Base-by-base conservation (phyloP, 306 rosid species). In the Echinosophora koreensis region DNA sequence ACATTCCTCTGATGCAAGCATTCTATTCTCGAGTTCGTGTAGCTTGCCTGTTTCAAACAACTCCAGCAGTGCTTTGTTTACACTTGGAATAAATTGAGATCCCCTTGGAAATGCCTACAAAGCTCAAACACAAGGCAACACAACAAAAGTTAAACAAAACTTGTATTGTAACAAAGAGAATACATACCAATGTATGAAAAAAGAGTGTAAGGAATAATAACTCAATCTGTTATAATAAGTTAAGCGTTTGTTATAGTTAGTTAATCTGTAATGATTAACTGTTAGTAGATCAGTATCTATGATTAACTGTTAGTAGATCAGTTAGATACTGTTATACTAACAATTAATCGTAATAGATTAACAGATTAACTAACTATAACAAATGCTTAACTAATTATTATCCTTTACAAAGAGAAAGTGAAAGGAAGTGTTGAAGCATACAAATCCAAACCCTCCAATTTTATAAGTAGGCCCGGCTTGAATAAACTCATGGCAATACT, bases 361-460 rank as follows among this genome's bases (percentile, higher is more conserved):
- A n/a, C n/a, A n/a, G n/a, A n/a, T n/a, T n/a, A n/a, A n/a, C n/a
- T n/a, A n/a, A n/a, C n/a, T n/a, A n/a, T n/a, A n/a, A n/a, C n/a
- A n/a, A n/a, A n/a, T n/a, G n/a, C n/a, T n/a, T n/a, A n/a, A n/a
- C n/a, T n/a, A n/a, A n/a, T n/a, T n/a, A n/a, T n/a, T n/a, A n/a
- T n/a, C n/a, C n/a, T n/a, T n/a, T n/a, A n/a, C n/a, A n/a, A n/a
- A 79, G 8, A 12, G 32, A 38, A 51, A 58, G 17, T 2, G 9
- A 3, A 32, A 63, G 30, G 38, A 49, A 41, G 54, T 41, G 44
- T 47, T 50, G 59, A 55, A 69, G 57, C 70, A 66, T 76, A 82
- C 86, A 52, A 79, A 82, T 54, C 79, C 90, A 58, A 76, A 81
- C 58, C 90, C 93, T 67, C 89, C 88, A 57, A 85, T 73, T 83